Conservation (phyloP, 2,329 filamentous ascomycete species). For the Cladobotryum protrusum region DNA sequence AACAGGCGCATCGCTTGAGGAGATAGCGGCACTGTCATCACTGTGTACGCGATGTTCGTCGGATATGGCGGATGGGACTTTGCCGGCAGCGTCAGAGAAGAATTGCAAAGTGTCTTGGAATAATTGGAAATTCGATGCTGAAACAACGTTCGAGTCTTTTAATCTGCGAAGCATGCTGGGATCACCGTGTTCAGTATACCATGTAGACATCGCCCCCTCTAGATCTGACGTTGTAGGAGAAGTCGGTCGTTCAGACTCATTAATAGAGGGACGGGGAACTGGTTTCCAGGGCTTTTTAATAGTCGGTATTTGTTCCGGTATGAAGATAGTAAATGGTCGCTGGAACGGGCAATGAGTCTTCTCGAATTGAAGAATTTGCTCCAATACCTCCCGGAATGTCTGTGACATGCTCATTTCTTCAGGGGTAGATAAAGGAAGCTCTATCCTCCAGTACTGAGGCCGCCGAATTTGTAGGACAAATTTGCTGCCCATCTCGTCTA, state of each 20-base stretch:
- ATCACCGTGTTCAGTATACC: neutral
- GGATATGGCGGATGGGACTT: neutral
- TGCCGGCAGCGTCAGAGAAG: neutral
- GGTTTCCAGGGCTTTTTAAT: slow-evolving; percentile 66
- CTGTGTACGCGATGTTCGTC: neutral
- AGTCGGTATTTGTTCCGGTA: slow-evolving; percentile 62
- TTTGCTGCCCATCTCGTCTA: slow-evolving; percentile 70
- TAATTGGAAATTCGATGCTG: neutral
- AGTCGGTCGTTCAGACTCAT: slow-evolving; percentile 26
- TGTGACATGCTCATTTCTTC: slow-evolving; percentile 49
- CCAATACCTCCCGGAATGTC: slow-evolving; percentile 63
- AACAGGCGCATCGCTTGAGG: neutral
- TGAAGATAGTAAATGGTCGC: slow-evolving; percentile 65
- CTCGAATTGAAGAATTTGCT: slow-evolving; percentile 74
- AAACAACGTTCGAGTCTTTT: neutral
- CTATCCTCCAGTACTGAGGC: slow-evolving; percentile 85
- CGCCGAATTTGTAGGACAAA: slow-evolving; percentile 83
- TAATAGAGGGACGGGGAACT: neutral
- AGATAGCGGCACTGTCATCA: neutral
- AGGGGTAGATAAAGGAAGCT: slow-evolving; percentile 59
- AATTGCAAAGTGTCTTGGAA: neutral
- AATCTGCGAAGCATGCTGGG: neutral
- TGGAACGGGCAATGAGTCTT: slow-evolving; percentile 83
- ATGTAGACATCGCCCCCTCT: neutral
- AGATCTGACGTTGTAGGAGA: slow-evolving; percentile 8